phyloP scores from a whole-genome alignment of 2,329 filamentous ascomycete genomes.

The Colletotrichum sp. region DNA sequence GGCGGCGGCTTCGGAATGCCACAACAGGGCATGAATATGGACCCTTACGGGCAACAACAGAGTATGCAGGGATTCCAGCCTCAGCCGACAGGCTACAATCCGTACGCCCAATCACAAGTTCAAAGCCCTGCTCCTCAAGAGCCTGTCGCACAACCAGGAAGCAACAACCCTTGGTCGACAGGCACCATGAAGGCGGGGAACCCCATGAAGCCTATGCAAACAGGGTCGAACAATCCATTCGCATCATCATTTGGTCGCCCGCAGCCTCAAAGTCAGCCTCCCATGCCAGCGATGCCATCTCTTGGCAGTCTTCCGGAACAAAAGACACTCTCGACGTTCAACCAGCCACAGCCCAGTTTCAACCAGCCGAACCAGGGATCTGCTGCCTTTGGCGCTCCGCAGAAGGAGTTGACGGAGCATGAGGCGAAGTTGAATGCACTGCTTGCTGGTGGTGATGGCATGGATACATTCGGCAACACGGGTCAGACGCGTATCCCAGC shows the following conservation, averaged over 20 bases:
- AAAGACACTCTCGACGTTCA: constrained; percentile 70
- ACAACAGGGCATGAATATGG: constrained; percentile 71
- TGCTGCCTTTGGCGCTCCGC: constrained; percentile 36
- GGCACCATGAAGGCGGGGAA: constrained; percentile 61
- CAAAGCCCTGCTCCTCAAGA: constrained; percentile 56
- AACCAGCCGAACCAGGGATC: constrained; percentile 43
- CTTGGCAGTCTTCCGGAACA: constrained; percentile 83
- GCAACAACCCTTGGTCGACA: constrained; percentile 92
- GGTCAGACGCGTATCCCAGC: constrained; percentile 93
- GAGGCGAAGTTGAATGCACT: constrained; percentile 84
- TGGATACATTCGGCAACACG: constrained; percentile 98
- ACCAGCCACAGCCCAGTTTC: constrained; percentile 41
- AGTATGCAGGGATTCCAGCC: constrained; percentile 50
- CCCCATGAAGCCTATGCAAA: constrained; percentile 79
- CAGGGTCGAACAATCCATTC: constrained; percentile 98
- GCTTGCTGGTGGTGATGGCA: constrained; percentile 85
- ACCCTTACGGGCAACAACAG: constrained; percentile 68
- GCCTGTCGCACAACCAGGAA: constrained; percentile 74
- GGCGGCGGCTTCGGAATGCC: constrained; percentile 63
- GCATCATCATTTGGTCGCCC: constrained; percentile 73
- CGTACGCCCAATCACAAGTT: constrained; percentile 50
- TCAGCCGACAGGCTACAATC: constrained; percentile 60
- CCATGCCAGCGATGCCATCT: constrained; percentile 59
- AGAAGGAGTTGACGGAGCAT: constrained; percentile 65
- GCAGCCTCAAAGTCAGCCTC: constrained; percentile 57